Percentiles rank a stretch among this genome's conserved stretches.
Conservation (phyloP, 2,329 filamentous ascomycete genomes). For the Venturia pyrina region DNA sequence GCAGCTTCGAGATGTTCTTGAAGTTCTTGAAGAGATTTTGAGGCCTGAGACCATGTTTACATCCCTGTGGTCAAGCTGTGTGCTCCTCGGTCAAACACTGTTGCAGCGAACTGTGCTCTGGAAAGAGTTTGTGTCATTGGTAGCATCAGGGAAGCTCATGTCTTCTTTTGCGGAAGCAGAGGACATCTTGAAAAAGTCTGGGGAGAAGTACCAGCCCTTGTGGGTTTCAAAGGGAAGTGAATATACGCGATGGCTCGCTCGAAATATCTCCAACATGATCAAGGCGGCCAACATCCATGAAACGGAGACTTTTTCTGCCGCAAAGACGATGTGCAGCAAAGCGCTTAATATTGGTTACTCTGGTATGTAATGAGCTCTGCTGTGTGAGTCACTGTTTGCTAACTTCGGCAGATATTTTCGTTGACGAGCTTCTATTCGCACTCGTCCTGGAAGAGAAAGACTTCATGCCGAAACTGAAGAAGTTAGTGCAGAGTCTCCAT, state of each 20-base stretch:
- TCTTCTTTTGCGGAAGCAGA: slow-evolving; percentile 51
- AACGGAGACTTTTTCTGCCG: slow-evolving; percentile 27
- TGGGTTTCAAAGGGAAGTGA: slow-evolving; percentile 58
- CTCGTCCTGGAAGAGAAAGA: slow-evolving; percentile 13
- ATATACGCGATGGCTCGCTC: slow-evolving; percentile 64
- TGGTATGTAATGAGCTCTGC: not conserved
- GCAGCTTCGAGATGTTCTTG: slow-evolving; percentile 31
- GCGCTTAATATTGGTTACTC: slow-evolving; percentile 60
- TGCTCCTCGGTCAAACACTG: not conserved
- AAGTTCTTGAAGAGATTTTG: slow-evolving; percentile 34
- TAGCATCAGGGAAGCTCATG: slow-evolving; percentile 51
- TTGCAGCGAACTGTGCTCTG: slow-evolving; percentile 36
- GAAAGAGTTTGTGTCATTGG: slow-evolving; percentile 51
- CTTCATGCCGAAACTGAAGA: slow-evolving; percentile 22
- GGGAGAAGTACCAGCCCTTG: slow-evolving; percentile 20
- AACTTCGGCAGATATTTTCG: not conserved
- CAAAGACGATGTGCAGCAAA: slow-evolving; percentile 42
- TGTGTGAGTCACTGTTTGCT: not conserved
- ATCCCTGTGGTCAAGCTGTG: not conserved
- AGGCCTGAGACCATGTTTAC: not conserved
- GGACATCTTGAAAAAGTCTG: slow-evolving; percentile 31
- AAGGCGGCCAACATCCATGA: slow-evolving; percentile 23
- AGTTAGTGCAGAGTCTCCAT: slow-evolving; percentile 34
- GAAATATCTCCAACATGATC: slow-evolving; percentile 46
- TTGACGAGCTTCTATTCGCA: slow-evolving; percentile 1